Percentiles rank a stretch among this genome's conserved stretches.
phyloP scores from a whole-genome alignment of 495 filamentous ascomycete species.

The Neurospora terricola region DNA sequence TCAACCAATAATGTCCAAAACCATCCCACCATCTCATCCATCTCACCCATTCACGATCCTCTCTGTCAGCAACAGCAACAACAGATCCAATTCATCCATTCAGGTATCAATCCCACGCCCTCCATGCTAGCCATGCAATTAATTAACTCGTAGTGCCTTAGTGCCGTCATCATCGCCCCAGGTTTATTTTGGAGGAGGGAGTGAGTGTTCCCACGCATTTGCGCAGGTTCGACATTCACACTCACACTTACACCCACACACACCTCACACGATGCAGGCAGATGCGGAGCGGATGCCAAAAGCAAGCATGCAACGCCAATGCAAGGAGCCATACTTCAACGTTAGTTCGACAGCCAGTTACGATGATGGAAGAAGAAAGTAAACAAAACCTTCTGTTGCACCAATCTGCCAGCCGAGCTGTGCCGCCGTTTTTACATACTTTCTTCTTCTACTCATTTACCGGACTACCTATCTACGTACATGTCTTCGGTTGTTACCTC shows the following conservation, averaged over 20 bases:
- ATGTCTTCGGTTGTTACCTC: neutral
- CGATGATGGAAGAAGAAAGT: neutral
- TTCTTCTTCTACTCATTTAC: neutral
- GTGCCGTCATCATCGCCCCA: neutral
- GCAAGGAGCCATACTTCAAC: neutral
- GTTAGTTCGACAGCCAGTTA: neutral
- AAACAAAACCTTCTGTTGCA: neutral
- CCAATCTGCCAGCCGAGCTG: neutral
- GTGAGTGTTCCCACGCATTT: neutral
- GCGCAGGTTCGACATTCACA: neutral
- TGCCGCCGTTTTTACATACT: neutral
- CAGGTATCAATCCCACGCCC: neutral
- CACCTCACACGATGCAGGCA: neutral
- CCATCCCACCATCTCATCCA: neutral
- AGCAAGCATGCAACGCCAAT: neutral
- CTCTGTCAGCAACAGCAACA: neutral
- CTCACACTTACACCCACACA: neutral
- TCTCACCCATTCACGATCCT: neutral
- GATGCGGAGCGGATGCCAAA: neutral
- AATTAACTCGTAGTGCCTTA: neutral
- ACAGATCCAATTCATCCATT: neutral
- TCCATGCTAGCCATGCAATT: neutral
- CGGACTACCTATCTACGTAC: neutral
- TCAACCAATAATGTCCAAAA: neutral
- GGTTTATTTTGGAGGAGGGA: neutral